Base-by-base conservation (phyloP, 352 stramenopile species). In the Phytophthora europaea region DNA sequence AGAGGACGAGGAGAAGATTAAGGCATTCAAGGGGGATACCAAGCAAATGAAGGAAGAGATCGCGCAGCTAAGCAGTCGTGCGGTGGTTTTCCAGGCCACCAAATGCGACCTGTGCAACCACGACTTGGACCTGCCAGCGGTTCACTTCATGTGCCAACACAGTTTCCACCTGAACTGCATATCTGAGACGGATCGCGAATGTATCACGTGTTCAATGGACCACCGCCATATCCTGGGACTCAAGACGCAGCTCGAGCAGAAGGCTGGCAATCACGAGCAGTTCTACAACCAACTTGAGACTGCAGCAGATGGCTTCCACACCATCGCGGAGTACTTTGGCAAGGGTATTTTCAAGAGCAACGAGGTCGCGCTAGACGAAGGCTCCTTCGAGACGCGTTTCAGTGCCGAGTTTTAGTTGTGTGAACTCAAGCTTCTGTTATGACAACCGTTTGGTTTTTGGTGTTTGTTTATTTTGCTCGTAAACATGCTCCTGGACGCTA, bases 261-360 rank as follows among this genome's bases (percentile, higher is more conserved):
- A 96, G 60, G 90, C 92, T 22, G 82, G 85, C 22, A 97, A 98
- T 70, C 92, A 98, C 78, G 93, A 98, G 63, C 88, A 97, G 80
- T 98, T 98, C 63, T 98, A 95, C 85, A 96, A 97, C 63, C 91
- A 98, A 56, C 80, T 98, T 4, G 92, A 98, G 73, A 96, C 89
- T 0, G 86, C 89, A 0, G 85, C 89, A 15, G 90, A 98, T 54
- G 92, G 92, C 13, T 98, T 98, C 70, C 81, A 96, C 69, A 94
- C 88, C 7, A 94, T 98, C 58, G 92, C 92, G 28, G 89, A 97
- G 69, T 98, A 97, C 79, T 97, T 98, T 85, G 92, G 91, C 54
- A 98, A 98, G 79, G 92, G 93, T 40, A 95, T 98, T 67, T 97
- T 98, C 81, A 95, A 96, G 78, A 91, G 78, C 60, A 89, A 82